A percentile compares a stretch with the other conserved stretches of the same genome.
Evolutionary conservation across 2,329 filamentous ascomycete species (phyloP).

Genomic region (Akanthomyces lecanii): DNA sequence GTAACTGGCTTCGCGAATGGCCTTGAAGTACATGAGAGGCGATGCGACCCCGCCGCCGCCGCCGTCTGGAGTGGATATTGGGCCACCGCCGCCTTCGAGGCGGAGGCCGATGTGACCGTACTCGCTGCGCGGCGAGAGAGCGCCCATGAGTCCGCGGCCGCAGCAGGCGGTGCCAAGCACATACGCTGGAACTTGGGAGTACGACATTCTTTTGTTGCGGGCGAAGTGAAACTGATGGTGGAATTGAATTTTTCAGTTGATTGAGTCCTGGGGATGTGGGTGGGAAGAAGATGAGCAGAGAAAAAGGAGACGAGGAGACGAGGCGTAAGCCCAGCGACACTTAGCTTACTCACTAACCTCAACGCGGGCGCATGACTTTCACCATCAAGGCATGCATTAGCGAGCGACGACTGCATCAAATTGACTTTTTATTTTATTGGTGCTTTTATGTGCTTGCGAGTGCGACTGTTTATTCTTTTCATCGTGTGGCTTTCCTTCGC

Average conservation of each 20-base stretch:
- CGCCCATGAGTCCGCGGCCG: slow-evolving; percentile 25
- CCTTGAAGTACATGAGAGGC: slow-evolving; percentile 34
- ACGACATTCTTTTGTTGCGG: slow-evolving; percentile 20
- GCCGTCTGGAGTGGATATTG: not conserved
- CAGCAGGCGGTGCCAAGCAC: slow-evolving; percentile 24
- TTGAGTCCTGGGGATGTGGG: no score
- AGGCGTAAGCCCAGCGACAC: not conserved
- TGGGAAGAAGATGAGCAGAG: no score
- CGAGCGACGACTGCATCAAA: no score
- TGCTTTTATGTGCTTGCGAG: no score
- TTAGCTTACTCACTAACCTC: not conserved
- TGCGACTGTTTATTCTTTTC: not conserved
- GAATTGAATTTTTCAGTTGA: no score
- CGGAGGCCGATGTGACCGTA: slow-evolving; percentile 25
- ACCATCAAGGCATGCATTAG: no score
- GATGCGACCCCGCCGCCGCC: slow-evolving; percentile 19
- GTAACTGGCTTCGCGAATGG: slow-evolving; percentile 31
- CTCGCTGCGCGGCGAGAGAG: slow-evolving; percentile 23
- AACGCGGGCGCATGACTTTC: not conserved
- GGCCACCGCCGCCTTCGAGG: slow-evolving; percentile 18
- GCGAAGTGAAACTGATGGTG: not conserved
- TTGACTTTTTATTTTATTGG: no score
- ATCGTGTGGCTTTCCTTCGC: not conserved
- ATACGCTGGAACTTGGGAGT: slow-evolving; percentile 25
- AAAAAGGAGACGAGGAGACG: no score